Evolutionary conservation across 305 asterid genomes (phyloP).

Genomic region (Andrographis paniculata): DNA sequence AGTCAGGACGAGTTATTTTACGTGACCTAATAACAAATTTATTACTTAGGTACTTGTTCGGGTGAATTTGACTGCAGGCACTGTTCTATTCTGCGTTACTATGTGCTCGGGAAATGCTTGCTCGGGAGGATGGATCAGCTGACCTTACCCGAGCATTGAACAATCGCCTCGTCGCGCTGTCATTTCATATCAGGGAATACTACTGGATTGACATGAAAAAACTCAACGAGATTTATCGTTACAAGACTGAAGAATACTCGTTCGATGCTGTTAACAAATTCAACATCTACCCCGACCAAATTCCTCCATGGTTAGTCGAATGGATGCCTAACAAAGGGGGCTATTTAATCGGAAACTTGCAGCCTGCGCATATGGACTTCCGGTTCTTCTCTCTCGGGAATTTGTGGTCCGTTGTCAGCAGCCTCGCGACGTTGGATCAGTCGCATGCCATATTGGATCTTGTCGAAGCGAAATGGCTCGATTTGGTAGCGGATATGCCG

Average conservation of each 20-base stretch:
- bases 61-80: no score
- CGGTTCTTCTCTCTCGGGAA: constrained; percentile 93
- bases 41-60: no score
- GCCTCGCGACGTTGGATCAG: constrained; percentile 77
- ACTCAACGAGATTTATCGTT: constrained; percentile 80
- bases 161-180: constrained; percentile 74
- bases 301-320: constrained; percentile 92
- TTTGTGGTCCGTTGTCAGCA: constrained; percentile 69
- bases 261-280: constrained; percentile 95
- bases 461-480: constrained; percentile 81
- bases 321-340: constrained; percentile 95
- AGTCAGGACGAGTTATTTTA: no score
- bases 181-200: constrained; percentile 87
- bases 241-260: constrained; percentile 94
- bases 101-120: constrained; percentile 87
- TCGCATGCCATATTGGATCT: constrained; percentile 85
- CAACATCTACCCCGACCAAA: constrained; percentile 95
- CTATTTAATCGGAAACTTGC: constrained; percentile 83
- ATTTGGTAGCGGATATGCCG: constrained; percentile 80
- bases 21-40: no score
- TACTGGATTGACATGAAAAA: constrained; percentile 88
- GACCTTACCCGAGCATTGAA: constrained; percentile 66
- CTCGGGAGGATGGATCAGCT: constrained; percentile 68
- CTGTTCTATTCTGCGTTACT: constrained; percentile 80
- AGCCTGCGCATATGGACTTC: constrained; percentile 99